Percentiles rank a stretch among this genome's conserved stretches.
Evolutionary conservation across 2,329 filamentous ascomycete species (phyloP).

Genomic region (Sarocladium brachiariae): DNA sequence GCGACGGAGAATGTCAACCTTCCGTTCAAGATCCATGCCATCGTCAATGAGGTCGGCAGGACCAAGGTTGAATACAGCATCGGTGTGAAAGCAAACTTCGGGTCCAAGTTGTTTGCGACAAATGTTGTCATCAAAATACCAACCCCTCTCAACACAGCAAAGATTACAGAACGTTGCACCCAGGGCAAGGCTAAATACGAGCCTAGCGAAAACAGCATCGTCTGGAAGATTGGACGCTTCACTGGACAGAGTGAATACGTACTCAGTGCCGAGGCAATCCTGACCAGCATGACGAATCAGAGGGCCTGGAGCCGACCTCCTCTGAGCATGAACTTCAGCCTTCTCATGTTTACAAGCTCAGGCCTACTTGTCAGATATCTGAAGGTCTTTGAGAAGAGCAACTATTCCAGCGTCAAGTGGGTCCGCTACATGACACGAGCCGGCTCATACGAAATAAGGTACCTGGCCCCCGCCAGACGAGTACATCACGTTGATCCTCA

Average conservation of each 20-base stretch:
- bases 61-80: slow-evolving; percentile 99
- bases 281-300: slow-evolving; percentile 97
- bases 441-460: slow-evolving; percentile 96
- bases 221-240: slow-evolving; percentile 99
- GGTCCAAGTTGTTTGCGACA: slow-evolving; percentile 90
- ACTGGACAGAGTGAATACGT: slow-evolving; percentile 97
- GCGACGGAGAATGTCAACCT: slow-evolving; percentile 98
- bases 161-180: slow-evolving; percentile 84
- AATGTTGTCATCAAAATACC: slow-evolving; percentile 93
- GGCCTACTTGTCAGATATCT: slow-evolving; percentile 88
- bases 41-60: slow-evolving; percentile 94
- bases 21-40: slow-evolving; percentile 97
- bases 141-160: slow-evolving; percentile 91
- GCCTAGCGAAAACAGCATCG: slow-evolving; percentile 93
- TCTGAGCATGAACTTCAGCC: slow-evolving; percentile 81
- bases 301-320: slow-evolving; percentile 95
- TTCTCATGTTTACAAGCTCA: slow-evolving; percentile 97
- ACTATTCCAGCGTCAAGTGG: slow-evolving; percentile 99
- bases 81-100: slow-evolving; percentile 94
- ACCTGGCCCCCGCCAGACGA: background rate
- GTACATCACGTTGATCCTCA: too few species aligned
- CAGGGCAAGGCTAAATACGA: slow-evolving; percentile 99
- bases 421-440: slow-evolving; percentile 98
- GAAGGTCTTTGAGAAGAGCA: slow-evolving; percentile 99
- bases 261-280: slow-evolving; percentile 82